A percentile compares a stretch with the other conserved stretches of the same genome.
phyloP scores from a whole-genome alignment of 148 eudicot genomes.

The Amaranthus hypochondriacus region DNA sequence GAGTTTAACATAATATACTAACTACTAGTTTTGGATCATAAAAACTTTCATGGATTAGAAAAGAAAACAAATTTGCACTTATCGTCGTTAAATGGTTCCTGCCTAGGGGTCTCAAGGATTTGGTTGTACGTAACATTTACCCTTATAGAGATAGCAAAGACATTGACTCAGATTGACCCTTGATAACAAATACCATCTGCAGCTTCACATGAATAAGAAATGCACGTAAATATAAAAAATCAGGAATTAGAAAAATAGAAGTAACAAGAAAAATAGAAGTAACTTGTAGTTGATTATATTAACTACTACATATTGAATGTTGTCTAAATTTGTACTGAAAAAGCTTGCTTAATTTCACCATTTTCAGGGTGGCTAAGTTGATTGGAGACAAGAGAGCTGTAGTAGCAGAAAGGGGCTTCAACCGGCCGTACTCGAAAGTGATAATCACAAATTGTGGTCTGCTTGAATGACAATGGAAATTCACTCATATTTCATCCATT shows the following conservation, averaged over 20 bases:
- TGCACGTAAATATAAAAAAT: not conserved
- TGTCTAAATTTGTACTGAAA: not conserved
- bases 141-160: not conserved
- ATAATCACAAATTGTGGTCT: conserved; percentile 73
- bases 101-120: no score
- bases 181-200: not conserved
- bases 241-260: not conserved
- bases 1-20: no score
- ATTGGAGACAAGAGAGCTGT: conserved; percentile 94
- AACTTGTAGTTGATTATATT: not conserved
- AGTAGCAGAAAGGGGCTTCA: conserved; percentile 94
- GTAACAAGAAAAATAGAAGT: no score
- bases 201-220: not conserved
- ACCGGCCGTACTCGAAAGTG: conserved; percentile 85
- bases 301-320: no score
- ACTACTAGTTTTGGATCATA: no score
- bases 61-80: no score
- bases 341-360: not conserved
- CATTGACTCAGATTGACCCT: not conserved
- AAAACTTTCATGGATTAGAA: no score
- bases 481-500: not conserved
- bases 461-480: conserved; percentile 32
- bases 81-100: no score
- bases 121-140: no score
- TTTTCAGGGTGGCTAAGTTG: conserved; percentile 62